phyloP scores from a whole-genome alignment of 257 asterid genomes.

The Paulownia fortunei region DNA sequence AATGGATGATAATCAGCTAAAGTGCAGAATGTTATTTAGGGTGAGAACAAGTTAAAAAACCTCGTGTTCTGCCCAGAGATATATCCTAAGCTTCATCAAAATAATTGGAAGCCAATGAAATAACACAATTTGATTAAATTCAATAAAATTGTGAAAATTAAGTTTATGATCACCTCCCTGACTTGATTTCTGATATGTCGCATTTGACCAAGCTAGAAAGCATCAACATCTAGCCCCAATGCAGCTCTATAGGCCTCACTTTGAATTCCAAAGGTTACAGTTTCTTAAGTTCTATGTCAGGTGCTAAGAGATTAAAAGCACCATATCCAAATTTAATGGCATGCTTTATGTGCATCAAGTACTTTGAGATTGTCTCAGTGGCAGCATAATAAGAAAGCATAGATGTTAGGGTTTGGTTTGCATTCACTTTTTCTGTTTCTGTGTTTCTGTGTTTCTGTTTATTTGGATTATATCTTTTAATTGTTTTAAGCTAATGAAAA shows the following conservation, averaged over 20 bases:
- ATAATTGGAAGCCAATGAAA: slow-evolving; percentile 18
- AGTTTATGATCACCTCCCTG: neutral
- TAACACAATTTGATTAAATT: slow-evolving; percentile 26
- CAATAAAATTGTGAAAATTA: neutral
- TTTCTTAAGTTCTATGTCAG: neutral
- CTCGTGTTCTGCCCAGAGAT: neutral
- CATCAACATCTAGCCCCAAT: neutral
- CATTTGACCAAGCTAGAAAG: slow-evolving; percentile 20
- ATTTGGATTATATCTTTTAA: no score
- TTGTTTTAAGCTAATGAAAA: neutral
- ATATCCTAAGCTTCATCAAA: neutral
- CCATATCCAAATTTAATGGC: neutral
- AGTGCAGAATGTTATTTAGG: neutral
- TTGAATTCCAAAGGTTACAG: neutral
- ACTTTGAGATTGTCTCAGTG: neutral
- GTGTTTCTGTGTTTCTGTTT: neutral
- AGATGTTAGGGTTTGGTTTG: neutral
- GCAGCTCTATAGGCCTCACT: slow-evolving; percentile 4
- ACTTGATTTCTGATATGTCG: neutral
- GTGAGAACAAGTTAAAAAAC: slow-evolving; percentile 9
- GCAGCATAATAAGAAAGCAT: neutral
- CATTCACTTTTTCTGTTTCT: no score
- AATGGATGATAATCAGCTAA: slow-evolving; percentile 2
- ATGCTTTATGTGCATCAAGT: neutral
- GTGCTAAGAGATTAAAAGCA: neutral